Base-by-base conservation (phyloP, 805 yeast genomes). In the Yamadazyma paraphyllophila region DNA sequence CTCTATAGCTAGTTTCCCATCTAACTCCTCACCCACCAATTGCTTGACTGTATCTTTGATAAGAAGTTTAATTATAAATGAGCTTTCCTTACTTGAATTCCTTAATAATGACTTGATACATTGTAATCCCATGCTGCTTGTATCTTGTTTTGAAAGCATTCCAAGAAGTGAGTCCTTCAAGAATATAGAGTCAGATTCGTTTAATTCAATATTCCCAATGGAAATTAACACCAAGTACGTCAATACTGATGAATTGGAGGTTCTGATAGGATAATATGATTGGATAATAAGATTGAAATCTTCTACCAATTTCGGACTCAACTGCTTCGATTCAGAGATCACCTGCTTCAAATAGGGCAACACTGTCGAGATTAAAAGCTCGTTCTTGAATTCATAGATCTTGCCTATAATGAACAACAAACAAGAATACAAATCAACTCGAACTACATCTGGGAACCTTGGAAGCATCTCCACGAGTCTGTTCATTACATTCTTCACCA, bases 381-480 rank as follows among this genome's bases (percentile, higher is more conserved):
- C 70, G 36, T 69, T 65, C 43, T 62, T 55, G 48, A 56, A 67
- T 54, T 78, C 76, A 57, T 77, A 78, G 41, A 85, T 68, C 54
- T 74, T 71, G 6, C 84, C 78, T 46, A 85, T 76, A 6, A 85
- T 74, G 54, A 76, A 83, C 17, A 91, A 63, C 33, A 86, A 56
- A 55, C 96, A 83, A 0, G 91, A 76, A 57, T 80, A 80, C 25
- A 92, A 65, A 60, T 92, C 98, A 10, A 71, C 62, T 52, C 80
- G 80, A 38, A 88, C 85, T 14, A 84, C 73, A 20, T 73, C 79
- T 0, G 95, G 92, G 54, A 91, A 82, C 29, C 67, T 68, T 12
- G 72, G 73, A 16, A 82, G 73, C 82, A 87, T 85, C 7, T 70
- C 78, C n/a, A 82, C 78, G 16, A 87, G 66, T 1, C 77, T 71